Base-by-base conservation (phyloP, 1,284 basidiomycete genomes). In the Cryptococcus sp. region DNA sequence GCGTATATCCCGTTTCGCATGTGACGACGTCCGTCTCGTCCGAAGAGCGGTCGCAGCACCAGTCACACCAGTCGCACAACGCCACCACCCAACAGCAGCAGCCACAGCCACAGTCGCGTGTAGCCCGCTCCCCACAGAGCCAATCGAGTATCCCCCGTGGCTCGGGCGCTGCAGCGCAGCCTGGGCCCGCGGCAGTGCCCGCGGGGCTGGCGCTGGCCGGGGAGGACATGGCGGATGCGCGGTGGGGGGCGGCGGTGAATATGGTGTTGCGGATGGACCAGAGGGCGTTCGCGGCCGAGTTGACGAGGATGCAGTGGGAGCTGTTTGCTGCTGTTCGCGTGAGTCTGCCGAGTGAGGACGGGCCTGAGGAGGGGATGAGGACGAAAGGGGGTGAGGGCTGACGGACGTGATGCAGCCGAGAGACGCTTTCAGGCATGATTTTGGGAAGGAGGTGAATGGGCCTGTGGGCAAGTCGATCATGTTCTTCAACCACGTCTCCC, bases 401-500 rank as follows among this genome's bases (percentile, higher is more conserved):
- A 33, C 18, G 15, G 16, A 13, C 33, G 23, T 42, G 12, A 23
- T 52, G n/a, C n/a, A 74, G 66, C 71, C 75, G 2, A 61, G 77
- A 9, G 76, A 78, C 48, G 60, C 75, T 12, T 65, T 77, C 37
- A 56, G 76, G 11, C 76, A 78, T 60, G 73, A 73, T 57, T 56
- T 78, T 23, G 75, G 76, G 3, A 71, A 75, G 46, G 77, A 77
- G 57, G 63, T 62, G 13, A 65, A 69, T 48, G 69, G 65, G 4
- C 68, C 73, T 2, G 71, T 77, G 0, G 68, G 68, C 9, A 58
- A 65, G 13, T 67, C 71, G 3, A 76, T 76, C 42, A 55, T 57
- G 13, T 75, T 77, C 56, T 78, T 78, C 69, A 77, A 78, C 61
- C 71, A 73, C 47, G 43, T 78, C 4, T 75, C 75, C 5, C 63